Evolutionary conservation across 2,329 filamentous ascomycete genomes (phyloP), one percentile per base, ranked within the genome.

Genomic region (Cladosporium colombiae): DNA sequence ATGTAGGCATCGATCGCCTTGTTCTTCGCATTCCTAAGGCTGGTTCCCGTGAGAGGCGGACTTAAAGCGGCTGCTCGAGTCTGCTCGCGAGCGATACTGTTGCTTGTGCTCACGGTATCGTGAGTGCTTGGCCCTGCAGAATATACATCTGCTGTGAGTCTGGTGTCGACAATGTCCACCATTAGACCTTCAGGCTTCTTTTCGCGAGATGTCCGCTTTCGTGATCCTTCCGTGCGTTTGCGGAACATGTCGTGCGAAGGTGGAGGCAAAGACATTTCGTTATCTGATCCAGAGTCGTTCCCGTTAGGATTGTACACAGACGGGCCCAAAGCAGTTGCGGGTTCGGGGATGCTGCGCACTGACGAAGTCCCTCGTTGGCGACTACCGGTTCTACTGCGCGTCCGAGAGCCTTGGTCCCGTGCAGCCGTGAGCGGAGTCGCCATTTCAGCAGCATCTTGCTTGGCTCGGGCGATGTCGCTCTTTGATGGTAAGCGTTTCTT

Each of bases 1-100:
- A 96, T 93, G 74, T 95, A 96, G 69, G 93, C 89, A 70, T 96
- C 91, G 40, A 92, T 85, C 69, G 87, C 91, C 68, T 88, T 86
- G 49, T 84, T 85, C 70, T 86, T 89, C 13, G 84, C 80, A 67
- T 85, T 86, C 52, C 78, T 79, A 23, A 86, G 80, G 71, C 86
- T 89, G 62, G 83, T 80, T 46, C 76, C 81, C 27, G 74, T 74
- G 6, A 72, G 62, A 14, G 71, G 69, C 4, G 73, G 72, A 62
- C 82, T 83, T 65, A 69, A 50, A 10, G 82, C 80, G 21, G 80
- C 80, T 29, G 82, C 78, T 62, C 84, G 62, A 74, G 65, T 69
- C 68, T 57, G 21, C 14, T 40, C 23, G 23, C 40, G n/a, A 18
- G 62, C 64, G 11, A 46, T 37, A 27, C 49, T 56, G 31, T 62